phyloP scores from a whole-genome alignment of 805 yeast species.

The Kockiozyma suomiensis region DNA sequence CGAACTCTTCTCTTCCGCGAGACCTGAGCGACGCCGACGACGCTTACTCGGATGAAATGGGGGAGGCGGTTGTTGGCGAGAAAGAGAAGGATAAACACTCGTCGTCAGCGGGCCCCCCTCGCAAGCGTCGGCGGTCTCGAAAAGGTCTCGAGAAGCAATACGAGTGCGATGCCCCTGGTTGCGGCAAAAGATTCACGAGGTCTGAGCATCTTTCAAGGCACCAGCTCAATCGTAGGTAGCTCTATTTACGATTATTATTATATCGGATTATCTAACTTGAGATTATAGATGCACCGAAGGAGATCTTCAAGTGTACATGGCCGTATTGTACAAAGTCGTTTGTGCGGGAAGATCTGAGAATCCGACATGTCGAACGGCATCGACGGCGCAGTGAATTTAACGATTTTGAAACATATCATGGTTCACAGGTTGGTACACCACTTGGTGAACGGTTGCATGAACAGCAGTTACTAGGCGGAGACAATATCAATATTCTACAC shows the following conservation, averaged over 20 bases:
- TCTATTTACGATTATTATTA: not conserved
- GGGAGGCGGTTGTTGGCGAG: not conserved
- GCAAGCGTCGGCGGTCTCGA: constrained; percentile 32
- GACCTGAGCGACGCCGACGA: not conserved
- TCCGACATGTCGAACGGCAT: constrained; percentile 43
- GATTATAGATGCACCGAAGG: constrained; percentile 39
- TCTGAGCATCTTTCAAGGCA: constrained; percentile 38
- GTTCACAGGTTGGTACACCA: not conserved
- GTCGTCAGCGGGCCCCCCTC: not conserved
- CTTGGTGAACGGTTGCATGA: not conserved
- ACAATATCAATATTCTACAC: not conserved
- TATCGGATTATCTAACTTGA: not conserved
- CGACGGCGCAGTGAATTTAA: constrained; percentile 19
- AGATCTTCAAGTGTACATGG: constrained; percentile 42
- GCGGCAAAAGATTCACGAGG: constrained; percentile 37
- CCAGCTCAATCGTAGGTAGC: constrained; percentile 36
- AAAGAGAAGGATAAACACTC: not conserved
- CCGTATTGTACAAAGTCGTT: constrained; percentile 42
- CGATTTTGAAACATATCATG: not conserved
- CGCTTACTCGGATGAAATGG: constrained; percentile 1
- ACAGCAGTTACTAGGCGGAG: not conserved
- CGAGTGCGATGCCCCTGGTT: constrained; percentile 37
- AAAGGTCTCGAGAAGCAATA: constrained; percentile 40
- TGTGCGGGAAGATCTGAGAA: constrained; percentile 43
- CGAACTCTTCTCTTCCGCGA: not conserved